A percentile compares a stretch with the other conserved stretches of the same genome.
Conservation (phyloP, 2,329 filamentous ascomycete genomes). For the Xylariaceae sp. region DNA sequence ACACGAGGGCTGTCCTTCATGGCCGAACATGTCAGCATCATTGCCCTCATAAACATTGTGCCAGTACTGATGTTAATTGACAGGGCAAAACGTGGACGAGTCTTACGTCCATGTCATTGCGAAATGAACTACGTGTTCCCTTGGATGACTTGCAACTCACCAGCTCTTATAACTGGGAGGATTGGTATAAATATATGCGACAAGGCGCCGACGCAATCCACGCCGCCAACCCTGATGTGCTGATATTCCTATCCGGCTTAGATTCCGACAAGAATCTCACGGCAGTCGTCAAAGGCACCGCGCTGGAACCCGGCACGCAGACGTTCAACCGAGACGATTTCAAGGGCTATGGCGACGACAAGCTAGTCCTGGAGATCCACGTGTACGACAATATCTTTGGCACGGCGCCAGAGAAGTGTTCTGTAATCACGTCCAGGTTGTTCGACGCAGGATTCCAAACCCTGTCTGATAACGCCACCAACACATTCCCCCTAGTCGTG, state of each 20-base stretch:
- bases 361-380: conserved; percentile 56
- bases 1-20: conserved; percentile 55
- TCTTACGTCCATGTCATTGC: conserved; percentile 46
- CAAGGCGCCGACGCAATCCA: conserved; percentile 49
- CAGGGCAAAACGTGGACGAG: conserved; percentile 43
- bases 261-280: conserved; percentile 50
- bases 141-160: conserved; percentile 29
- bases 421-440: conserved; percentile 39
- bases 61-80: conserved; percentile 4
- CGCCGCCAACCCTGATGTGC: conserved; percentile 42
- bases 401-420: conserved; percentile 40
- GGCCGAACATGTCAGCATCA: conserved; percentile 41
- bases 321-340: conserved; percentile 45
- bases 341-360: conserved; percentile 43
- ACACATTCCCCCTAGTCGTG: conserved; percentile 44
- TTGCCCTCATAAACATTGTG: background rate
- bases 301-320: conserved; percentile 41
- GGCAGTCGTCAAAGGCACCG: conserved; percentile 44
- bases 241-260: conserved; percentile 55
- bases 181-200: conserved; percentile 48
- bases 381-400: conserved; percentile 47
- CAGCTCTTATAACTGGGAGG: conserved; percentile 48
- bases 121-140: conserved; percentile 48
- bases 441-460: conserved; percentile 49
- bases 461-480: conserved; percentile 35